Base-by-base conservation (phyloP, 2,329 filamentous ascomycete species). In the Byssothecium circinans region DNA sequence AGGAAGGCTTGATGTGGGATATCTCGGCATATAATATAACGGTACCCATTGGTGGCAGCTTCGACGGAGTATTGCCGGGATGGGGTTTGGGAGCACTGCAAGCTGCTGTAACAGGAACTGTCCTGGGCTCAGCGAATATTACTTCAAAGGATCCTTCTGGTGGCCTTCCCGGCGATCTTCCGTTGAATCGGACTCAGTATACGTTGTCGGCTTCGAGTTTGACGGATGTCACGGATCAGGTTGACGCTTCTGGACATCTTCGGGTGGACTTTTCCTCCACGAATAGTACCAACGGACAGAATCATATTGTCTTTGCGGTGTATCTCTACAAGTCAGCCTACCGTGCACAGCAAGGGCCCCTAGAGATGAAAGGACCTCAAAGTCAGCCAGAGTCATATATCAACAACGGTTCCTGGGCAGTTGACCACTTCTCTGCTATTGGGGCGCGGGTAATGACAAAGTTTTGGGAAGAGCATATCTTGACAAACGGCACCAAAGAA, bases 381-480 rank as follows among this genome's bases (percentile, higher is more conserved):
- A 52, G 52, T 23, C 25, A 46, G 12, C 49, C 60, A 6, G 41
- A 59, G 27, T 57, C 47, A 10, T 64, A 64, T 33, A 52, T 65
- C 15, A 56, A 69, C 17, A 72, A 73, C 45, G 71, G 71, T 3
- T 73, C 69, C 1, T 72, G 58, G 41, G 60, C 60, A 2, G 69
- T 73, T 3, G 71, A 74, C 50, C 72, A 77, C 52, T 76, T 72
- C 52, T 71, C 58, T 15, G 49, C 57, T 15, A 38, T 36, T 2
- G 75, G 74, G 2, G 74, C 74, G 0, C 53, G 66, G 35, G 58
- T 61, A 0, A 57, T 64, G 1, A 69, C 60, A 0, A 48, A 69
- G 8, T 76, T 75, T 46, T 73, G 68, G 68, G 69, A 75, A 23
- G 44, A 75, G 14, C 57, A 72, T 18, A 56, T 76, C 8, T 52